Conservation (phyloP, 805 yeast genomes). For the Starmerella potacharoeniae region DNA sequence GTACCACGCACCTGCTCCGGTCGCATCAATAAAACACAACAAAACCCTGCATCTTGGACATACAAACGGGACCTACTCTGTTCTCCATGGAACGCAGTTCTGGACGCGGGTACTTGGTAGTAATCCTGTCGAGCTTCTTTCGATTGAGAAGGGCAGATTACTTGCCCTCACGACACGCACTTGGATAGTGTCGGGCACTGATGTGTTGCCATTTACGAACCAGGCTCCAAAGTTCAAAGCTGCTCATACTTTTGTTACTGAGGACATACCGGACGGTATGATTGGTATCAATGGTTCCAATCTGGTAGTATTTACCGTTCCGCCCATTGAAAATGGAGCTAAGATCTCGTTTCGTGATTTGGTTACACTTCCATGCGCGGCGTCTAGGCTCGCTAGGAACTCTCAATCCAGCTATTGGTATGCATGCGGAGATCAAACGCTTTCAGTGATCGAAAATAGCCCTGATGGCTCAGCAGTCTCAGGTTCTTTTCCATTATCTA, state of each 20-base stretch:
- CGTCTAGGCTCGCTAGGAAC: background rate
- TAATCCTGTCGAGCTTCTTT: slow-evolving; percentile 43
- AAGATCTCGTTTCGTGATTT: background rate
- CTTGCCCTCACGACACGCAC: slow-evolving; percentile 44
- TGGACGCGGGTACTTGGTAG: slow-evolving; percentile 66
- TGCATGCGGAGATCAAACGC: background rate
- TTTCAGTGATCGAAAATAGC: background rate
- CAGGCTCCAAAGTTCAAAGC: slow-evolving; percentile 26
- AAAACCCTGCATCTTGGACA: slow-evolving; percentile 10
- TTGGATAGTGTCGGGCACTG: slow-evolving; percentile 32
- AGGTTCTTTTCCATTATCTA: background rate
- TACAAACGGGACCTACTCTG: slow-evolving; percentile 7
- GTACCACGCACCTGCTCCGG: background rate
- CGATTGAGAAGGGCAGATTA: slow-evolving; percentile 28
- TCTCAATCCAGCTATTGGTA: background rate
- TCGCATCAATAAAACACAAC: background rate
- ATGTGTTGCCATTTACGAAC: slow-evolving; percentile 26
- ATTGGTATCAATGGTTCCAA: slow-evolving; percentile 47
- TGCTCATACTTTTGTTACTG: slow-evolving; percentile 49
- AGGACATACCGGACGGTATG: slow-evolving; percentile 48
- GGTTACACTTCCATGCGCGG: background rate
- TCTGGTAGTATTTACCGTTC: slow-evolving; percentile 38
- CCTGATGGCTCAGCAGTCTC: background rate
- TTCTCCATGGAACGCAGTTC: slow-evolving; percentile 23
- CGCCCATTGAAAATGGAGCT: background rate